These are phyloP conservation scores for Anethum foeniculum DNA, from an alignment of 140 eudicot genomes.

Conservation along the genomic window DNA sequence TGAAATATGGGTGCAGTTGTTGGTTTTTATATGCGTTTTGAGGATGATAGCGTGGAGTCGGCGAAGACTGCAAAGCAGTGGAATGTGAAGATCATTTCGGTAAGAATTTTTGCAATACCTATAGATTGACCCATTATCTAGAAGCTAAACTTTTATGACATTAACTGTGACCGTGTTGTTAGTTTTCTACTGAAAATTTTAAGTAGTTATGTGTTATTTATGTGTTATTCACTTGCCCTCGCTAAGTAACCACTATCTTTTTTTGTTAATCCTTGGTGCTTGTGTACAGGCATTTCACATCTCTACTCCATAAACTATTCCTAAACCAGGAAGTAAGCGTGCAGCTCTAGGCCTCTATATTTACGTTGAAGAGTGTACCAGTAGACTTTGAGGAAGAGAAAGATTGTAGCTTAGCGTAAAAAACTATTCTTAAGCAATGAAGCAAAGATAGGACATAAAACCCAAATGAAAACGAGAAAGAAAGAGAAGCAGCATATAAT, in stretches of 20 bases:
- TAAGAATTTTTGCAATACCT: conserved; percentile 22
- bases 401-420: neutral
- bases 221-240: neutral
- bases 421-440: neutral
- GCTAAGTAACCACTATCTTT: neutral
- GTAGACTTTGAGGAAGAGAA: neutral
- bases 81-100: conserved; percentile 98
- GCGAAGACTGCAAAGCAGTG: conserved; percentile 91
- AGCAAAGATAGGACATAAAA: neutral
- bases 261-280: neutral
- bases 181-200: neutral
- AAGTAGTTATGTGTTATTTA: neutral
- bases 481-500: no score
- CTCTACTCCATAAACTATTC: neutral
- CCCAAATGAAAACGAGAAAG: neutral
- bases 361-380: neutral
- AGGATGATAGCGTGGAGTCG: conserved; percentile 96
- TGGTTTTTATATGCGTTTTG: conserved; percentile 95
- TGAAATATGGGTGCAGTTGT: conserved; percentile 42
- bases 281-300: neutral
- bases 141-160: neutral
- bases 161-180: neutral
- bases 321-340: neutral
- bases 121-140: neutral
- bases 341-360: neutral